Base-by-base conservation (phyloP, 371 early-diverging fungal species). In the Apophysomyces trapeziformis region DNA sequence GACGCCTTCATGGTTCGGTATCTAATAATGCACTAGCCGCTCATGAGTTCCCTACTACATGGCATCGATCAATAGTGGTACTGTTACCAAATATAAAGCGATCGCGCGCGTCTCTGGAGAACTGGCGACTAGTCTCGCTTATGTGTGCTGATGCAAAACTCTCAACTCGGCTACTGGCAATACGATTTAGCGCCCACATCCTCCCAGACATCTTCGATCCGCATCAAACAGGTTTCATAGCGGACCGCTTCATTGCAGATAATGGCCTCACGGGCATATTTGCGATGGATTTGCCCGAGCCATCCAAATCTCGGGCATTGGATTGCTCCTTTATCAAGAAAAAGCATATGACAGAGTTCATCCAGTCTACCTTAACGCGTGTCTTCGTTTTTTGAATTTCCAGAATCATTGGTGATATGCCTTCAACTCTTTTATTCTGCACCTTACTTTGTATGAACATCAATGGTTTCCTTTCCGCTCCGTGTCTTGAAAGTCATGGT, bases 331-430 rank as follows among this genome's bases (percentile, higher is more conserved):
- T 11, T 65, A 69, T 36, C 69, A 69, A 43, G 64, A 66, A 26
- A 67, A 65, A n/a, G 65, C 71, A 1, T 62, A 65, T 43, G 60
- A 65, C 54, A 7, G 71, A 9, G 62, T 67, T 1, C 68, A 71
- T 59, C 72, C 66, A 1, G 50, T 64, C 1, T 71, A 71, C 43
- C 46, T 71, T 0, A 38, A 8, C 0, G 2, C 8, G 0, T 13
- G 32, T 6, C 8, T 70, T 1, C 5, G 9, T 26, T 14, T 1
- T 59, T 58, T 50, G 70, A 66, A 1, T 62, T 70, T 26, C 66
- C 26, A 26, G 26, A 26, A 26, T 26, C 26, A 1, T 26, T 26
- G 26, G 26, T 1, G 1, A 26, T 1, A 26, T 26, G 26, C 1
- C 26, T 26, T 26, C 66, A 12, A 13, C 6, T 11, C 35, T 46